These are phyloP conservation scores for Pelargonium australe DNA, from an alignment of 441 rosid genomes.

Conservation along the genomic window DNA sequence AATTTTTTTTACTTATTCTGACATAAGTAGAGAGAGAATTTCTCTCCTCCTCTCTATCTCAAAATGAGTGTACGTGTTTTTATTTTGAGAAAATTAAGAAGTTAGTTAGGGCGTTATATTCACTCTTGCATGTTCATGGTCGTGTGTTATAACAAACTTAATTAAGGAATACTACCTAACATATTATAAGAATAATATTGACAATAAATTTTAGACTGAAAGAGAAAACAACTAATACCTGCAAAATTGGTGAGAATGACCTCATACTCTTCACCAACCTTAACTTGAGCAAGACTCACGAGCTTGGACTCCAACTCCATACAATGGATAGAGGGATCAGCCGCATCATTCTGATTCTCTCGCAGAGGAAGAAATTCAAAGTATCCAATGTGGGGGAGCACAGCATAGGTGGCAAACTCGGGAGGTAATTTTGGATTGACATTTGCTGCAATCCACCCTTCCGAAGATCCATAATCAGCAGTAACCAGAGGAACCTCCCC, in stretches of 20 bases:
- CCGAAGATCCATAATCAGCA: conserved; percentile 90
- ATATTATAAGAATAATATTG: neutral
- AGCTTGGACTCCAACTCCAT: conserved; percentile 21
- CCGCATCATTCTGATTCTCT: conserved; percentile 7
- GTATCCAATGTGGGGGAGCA: conserved; percentile 78
- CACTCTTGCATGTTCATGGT: too few relatives aligned
- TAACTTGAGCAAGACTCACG: conserved; percentile 67
- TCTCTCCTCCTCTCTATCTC: neutral
- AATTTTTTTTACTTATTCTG: too few relatives aligned
- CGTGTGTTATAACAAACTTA: too few relatives aligned
- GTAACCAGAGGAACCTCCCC: conserved; percentile 67
- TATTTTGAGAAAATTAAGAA: too few relatives aligned
- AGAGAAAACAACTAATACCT: conserved; percentile 34
- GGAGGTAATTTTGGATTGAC: conserved; percentile 66
- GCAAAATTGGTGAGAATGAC: conserved; percentile 70
- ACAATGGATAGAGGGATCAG: neutral
- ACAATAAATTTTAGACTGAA: conserved; percentile 2
- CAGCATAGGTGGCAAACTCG: conserved; percentile 62
- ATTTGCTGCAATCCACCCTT: conserved; percentile 95
- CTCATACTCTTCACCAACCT: conserved; percentile 82
- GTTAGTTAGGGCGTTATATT: too few relatives aligned
- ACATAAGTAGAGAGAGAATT: too few relatives aligned
- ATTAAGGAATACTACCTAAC: too few relatives aligned
- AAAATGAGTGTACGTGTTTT: too few relatives aligned
- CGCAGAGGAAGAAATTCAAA: conserved; percentile 73